Percentiles rank a stretch among this genome's conserved stretches.
Conservation (phyloP, 2,329 filamentous ascomycete species). For the Zymoseptoria pseudotritici region DNA sequence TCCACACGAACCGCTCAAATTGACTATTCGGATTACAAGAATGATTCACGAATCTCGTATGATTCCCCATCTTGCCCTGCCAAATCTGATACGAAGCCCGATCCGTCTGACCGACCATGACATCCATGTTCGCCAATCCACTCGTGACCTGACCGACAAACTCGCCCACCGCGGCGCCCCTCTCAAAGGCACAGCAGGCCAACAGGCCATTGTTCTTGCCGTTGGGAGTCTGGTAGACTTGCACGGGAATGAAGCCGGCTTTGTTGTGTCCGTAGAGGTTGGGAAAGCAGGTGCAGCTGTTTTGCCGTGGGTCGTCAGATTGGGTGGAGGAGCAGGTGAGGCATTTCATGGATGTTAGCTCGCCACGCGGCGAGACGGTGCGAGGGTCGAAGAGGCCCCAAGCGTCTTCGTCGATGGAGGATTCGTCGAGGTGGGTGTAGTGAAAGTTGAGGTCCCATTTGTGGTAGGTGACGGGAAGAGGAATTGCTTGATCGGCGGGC, state of each 20-base stretch:
- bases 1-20: constrained; percentile 51
- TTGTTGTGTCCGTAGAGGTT: constrained; percentile 43
- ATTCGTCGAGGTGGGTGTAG: constrained; percentile 45
- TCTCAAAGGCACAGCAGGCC: constrained; percentile 43
- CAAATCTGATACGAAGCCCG: constrained; percentile 51
- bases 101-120: constrained; percentile 41
- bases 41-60: constrained; percentile 53
- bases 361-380: constrained; percentile 26
- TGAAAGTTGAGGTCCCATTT: constrained; percentile 42
- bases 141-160: constrained; percentile 50
- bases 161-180: constrained; percentile 48
- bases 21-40: constrained; percentile 52
- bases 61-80: constrained; percentile 50
- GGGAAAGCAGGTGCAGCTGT: constrained; percentile 48
- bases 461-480: constrained; percentile 41
- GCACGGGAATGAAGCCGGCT: constrained; percentile 39
- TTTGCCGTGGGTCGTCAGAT: constrained; percentile 43
- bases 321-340: constrained; percentile 42
- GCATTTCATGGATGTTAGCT: constrained; percentile 30
- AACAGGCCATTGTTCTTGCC: constrained; percentile 50
- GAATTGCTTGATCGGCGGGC: constrained; percentile 36
- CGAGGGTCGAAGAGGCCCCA: constrained; percentile 48
- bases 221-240: constrained; percentile 46
- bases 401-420: constrained; percentile 40
- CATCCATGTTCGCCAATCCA: constrained; percentile 46